Evolutionary conservation across 2,329 filamentous ascomycete species (phyloP), one percentile per base, ranked within the genome.

Genomic region (Ilyonectria destructans): DNA sequence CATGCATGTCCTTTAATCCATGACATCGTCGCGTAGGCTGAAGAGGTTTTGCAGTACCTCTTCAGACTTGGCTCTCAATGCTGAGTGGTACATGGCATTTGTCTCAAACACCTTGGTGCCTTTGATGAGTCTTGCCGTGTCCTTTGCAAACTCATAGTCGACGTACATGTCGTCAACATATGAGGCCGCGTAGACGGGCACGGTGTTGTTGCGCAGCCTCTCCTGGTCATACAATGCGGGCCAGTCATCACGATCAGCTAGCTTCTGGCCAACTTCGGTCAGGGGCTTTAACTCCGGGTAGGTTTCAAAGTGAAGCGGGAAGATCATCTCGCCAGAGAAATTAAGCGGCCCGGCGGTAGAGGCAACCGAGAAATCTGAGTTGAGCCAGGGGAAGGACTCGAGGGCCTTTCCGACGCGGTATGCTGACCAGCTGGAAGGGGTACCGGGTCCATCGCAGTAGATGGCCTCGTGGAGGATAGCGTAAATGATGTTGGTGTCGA

Each of bases 101-200:
- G 94, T 97, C 77, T 96, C 89, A 75, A 92, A 96, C 46, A 93
- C 90, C 83, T 94, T 95, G 78, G 90, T 92, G 1, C 90, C 91
- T 78, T 89, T 92, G 78, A 98, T 93, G 76, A 91, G 88, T 46
- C 83, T 83, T 10, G 93, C 94, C 17, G 94, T 97, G 74, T 92
- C 89, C 74, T 89, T 87, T 9, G 93, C 92, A 62, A 95, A 83
- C 7, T 89, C 89, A 73, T 89, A 93, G 77, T 97, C 93, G 33
- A 98, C 95, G 76, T 97, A 98, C 93, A 98, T 96, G 78, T 97
- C 95, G 70, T 97, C 92, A 5, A 94, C 80, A 74, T 93, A 98
- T 2, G 90, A 92, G 1, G 93, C 94, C 1, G 95, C 92, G 77
- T 96, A 98, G 0, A 97, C 90, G 0, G 96, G 95, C 0, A 98